These are phyloP conservation scores for Backusella tuberculispora DNA, from an alignment of 192 early-diverging fungal species.

Conservation along the genomic window DNA sequence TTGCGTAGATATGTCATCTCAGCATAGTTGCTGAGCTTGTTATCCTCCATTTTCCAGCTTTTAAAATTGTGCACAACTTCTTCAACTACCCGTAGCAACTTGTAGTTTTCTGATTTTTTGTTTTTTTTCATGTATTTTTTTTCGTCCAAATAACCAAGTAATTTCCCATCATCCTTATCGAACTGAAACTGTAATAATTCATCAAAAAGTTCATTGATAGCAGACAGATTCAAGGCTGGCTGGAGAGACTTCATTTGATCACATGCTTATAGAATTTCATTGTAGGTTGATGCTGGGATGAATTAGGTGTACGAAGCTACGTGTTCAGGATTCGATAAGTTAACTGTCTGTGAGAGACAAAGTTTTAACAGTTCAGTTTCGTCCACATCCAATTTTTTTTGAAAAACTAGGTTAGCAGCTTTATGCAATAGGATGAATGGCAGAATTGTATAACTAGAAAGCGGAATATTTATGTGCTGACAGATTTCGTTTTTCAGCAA, in stretches of 20 bases:
- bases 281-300: slow-evolving; percentile 26
- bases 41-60: slow-evolving; percentile 25
- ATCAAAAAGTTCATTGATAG: slow-evolving; percentile 24
- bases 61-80: slow-evolving; percentile 26
- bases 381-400: slow-evolving; percentile 22
- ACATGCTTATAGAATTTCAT: slow-evolving; percentile 26
- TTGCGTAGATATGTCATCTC: slow-evolving; percentile 21
- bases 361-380: slow-evolving; percentile 27
- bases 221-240: slow-evolving; percentile 21
- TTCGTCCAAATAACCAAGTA: slow-evolving; percentile 23
- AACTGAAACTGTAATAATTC: slow-evolving; percentile 24
- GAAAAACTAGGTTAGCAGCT: slow-evolving; percentile 15
- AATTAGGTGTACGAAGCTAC: slow-evolving; percentile 21
- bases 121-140: slow-evolving; percentile 20
- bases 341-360: slow-evolving; percentile 25
- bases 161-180: slow-evolving; percentile 23
- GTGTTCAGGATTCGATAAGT: slow-evolving; percentile 21
- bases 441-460: slow-evolving; percentile 17
- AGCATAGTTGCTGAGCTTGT: slow-evolving; percentile 20
- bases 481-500: slow-evolving; percentile 25
- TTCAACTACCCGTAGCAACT: slow-evolving; percentile 23
- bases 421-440: slow-evolving; percentile 23
- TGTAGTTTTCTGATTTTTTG: slow-evolving; percentile 27
- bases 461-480: slow-evolving; percentile 12
- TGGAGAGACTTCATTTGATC: slow-evolving; percentile 26